Evolutionary conservation across 306 rosid species (phyloP).

Genomic region (Dicorynia guianensis): DNA sequence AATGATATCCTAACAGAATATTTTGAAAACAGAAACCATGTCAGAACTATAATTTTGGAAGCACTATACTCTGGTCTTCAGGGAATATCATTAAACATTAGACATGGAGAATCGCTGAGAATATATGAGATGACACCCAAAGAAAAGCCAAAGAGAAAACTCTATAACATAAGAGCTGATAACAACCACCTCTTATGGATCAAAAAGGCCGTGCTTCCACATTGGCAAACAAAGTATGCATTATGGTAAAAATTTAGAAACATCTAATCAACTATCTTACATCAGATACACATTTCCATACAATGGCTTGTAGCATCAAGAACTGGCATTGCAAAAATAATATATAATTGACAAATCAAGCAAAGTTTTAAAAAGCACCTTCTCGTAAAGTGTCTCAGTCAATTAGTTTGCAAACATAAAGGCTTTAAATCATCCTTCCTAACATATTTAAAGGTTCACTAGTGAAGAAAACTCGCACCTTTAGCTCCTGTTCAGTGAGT

Average conservation of each 20-base stretch:
- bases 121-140: not conserved
- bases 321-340: not conserved
- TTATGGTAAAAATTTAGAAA: not conserved
- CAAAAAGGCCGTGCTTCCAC: conserved; percentile 2
- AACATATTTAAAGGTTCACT: not conserved
- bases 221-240: not conserved
- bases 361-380: not conserved
- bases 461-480: conserved; percentile 50
- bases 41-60: conserved; percentile 22
- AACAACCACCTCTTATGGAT: conserved; percentile 19
- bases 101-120: not conserved
- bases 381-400: not conserved
- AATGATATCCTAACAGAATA: conserved; percentile 70
- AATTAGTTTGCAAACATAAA: not conserved
- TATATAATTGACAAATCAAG: conserved; percentile 1
- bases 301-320: not conserved
- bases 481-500: conserved; percentile 82
- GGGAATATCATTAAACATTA: not conserved
- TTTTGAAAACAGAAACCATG: not conserved
- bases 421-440: not conserved
- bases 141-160: too few relatives aligned
- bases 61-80: not conserved
- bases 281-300: not conserved
- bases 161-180: not conserved
- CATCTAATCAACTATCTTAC: not conserved